Evolutionary conservation across 768 basidiomycete genomes (phyloP).

Genomic region (Nidula microcarpa): DNA sequence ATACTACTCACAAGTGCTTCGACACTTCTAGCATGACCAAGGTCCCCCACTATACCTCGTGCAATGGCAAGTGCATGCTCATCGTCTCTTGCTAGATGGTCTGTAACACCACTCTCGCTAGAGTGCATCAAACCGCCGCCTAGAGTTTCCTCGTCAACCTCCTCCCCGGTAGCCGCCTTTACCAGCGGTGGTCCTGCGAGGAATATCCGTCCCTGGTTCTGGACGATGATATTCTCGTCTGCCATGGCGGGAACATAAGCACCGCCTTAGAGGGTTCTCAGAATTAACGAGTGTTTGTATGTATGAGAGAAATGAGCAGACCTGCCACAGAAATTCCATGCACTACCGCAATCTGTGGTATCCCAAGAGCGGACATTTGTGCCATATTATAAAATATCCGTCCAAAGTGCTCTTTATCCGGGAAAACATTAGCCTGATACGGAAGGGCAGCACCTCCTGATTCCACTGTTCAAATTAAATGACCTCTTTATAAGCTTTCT

Average conservation of each 20-base stretch:
- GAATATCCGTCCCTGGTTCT: conserved; percentile 91
- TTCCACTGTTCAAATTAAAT: conserved; percentile 55
- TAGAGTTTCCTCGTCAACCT: conserved; percentile 87
- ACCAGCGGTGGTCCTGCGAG: conserved; percentile 93
- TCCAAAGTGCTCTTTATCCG: conserved; percentile 94
- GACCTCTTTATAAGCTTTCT: not conserved
- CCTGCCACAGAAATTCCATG: conserved; percentile 95
- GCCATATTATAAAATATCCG: conserved; percentile 98
- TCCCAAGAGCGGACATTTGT: conserved; percentile 88
- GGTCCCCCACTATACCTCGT: conserved; percentile 71
- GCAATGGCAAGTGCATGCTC: conserved; percentile 83
- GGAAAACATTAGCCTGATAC: conserved; percentile 91
- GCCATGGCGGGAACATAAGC: conserved; percentile 97
- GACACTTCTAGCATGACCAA: conserved; percentile 59
- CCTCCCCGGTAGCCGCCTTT: conserved; percentile 92
- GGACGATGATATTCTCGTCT: conserved; percentile 88
- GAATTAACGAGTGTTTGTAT: conserved; percentile 4
- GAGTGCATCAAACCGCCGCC: conserved; percentile 93
- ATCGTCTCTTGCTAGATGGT: conserved; percentile 82
- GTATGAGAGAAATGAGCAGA: conserved; percentile 2
- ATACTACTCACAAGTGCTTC: conserved; percentile 41
- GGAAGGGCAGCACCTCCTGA: conserved; percentile 93
- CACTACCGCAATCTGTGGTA: conserved; percentile 90
- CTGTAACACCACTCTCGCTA: conserved; percentile 86
- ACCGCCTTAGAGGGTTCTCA: conserved; percentile 48